phyloP scores from a whole-genome alignment of 2,329 filamentous ascomycete genomes.

The Sphaerulina musiva region DNA sequence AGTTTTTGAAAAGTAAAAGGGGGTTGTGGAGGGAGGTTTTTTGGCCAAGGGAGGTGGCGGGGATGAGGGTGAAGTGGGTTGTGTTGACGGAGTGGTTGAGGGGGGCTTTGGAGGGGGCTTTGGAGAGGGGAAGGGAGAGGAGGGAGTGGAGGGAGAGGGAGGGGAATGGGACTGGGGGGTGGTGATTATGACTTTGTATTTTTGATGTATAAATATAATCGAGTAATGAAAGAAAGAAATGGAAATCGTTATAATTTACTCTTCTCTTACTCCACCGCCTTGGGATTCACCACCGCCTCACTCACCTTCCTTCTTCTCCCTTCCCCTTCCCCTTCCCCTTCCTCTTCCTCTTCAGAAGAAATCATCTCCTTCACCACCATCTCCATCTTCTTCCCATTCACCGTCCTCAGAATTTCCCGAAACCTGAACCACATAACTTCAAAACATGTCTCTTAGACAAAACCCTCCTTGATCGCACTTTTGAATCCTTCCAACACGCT shows the following conservation, averaged over 20 bases:
- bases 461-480: constrained; percentile 23
- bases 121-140: constrained; percentile 2
- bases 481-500: constrained; percentile 22
- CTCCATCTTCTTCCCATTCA: constrained; percentile 46
- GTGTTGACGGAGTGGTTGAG: constrained; percentile 10
- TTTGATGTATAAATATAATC: no score
- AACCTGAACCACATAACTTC: constrained; percentile 35
- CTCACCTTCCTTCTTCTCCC: constrained; percentile 29
- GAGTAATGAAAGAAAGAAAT: no score
- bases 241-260: constrained; percentile 18
- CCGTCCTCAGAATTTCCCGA: constrained; percentile 30
- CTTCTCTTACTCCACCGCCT: constrained; percentile 26
- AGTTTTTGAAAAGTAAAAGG: background rate
- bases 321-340: constrained; percentile 34
- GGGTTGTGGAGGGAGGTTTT: constrained; percentile 5
- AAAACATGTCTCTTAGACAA: constrained; percentile 39
- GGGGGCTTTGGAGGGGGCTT: constrained; percentile 1
- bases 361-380: constrained; percentile 40
- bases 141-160: background rate
- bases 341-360: constrained; percentile 28
- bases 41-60: constrained; percentile 3
- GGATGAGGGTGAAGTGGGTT: constrained; percentile 2
- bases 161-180: no score
- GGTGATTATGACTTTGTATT: no score
- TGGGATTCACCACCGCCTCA: constrained; percentile 39